Percentiles rank a stretch among this genome's conserved stretches.
These are phyloP conservation scores for Diddensiella transvaalensis DNA, from an alignment of 805 yeast species.

Conservation along the genomic window DNA sequence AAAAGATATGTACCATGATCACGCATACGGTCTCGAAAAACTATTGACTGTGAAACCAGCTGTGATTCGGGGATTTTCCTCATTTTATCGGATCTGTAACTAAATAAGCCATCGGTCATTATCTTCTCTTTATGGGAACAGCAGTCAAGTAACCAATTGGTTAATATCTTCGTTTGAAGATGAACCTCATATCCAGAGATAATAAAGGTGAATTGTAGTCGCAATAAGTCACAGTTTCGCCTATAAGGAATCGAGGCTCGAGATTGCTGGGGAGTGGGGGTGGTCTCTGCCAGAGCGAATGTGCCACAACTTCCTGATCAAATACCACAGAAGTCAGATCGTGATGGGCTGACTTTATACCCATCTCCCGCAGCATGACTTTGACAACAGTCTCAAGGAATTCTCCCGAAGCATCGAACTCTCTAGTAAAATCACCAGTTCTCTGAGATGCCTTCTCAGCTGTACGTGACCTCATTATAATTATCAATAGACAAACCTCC, in stretches of 20 bases:
- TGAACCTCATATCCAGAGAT: not conserved
- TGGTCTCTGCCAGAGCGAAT: not conserved
- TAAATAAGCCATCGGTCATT: too few species aligned
- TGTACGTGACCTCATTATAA: too few species aligned
- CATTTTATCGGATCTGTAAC: not conserved
- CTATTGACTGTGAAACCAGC: not conserved
- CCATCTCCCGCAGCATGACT: not conserved
- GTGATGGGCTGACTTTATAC: not conserved
- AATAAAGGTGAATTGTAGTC: not conserved
- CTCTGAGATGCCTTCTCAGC: too few species aligned
- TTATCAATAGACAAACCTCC: too few species aligned
- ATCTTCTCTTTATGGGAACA: too few species aligned
- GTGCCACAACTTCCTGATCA: not conserved
- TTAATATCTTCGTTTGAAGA: not conserved
- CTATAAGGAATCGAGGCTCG: not conserved
- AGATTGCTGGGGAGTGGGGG: not conserved
- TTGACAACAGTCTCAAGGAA: not conserved
- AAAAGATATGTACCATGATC: too few species aligned
- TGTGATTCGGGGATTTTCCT: not conserved
- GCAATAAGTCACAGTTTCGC: not conserved
- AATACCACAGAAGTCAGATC: not conserved
- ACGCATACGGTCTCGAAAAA: too few species aligned
- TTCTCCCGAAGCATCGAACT: not conserved
- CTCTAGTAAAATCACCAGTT: not conserved
- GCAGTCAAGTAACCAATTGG: too few species aligned